Conservation (phyloP, 495 filamentous ascomycete genomes). For the Hyaloscypha finlandica region DNA sequence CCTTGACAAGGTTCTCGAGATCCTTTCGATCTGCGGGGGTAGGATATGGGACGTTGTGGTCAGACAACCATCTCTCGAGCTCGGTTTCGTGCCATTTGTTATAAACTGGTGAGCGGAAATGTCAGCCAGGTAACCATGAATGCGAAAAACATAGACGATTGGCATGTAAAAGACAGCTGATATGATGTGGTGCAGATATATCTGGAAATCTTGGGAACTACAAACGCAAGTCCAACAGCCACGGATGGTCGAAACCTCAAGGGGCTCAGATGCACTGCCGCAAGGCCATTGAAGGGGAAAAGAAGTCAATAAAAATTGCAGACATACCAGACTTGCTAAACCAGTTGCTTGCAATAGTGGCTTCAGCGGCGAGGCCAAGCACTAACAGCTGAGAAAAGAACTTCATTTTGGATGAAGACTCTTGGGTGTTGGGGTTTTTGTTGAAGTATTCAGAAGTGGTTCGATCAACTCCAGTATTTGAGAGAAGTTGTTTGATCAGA, state of each 20-base stretch:
- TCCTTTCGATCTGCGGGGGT: conserved; percentile 83
- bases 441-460: conserved; percentile 3
- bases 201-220: not conserved
- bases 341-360: conserved; percentile 71
- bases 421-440: not conserved
- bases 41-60: conserved; percentile 87
- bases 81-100: conserved; percentile 99
- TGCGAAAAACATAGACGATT: not conserved
- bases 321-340: conserved; percentile 79
- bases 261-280: not conserved
- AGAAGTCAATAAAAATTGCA: not conserved
- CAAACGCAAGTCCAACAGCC: not conserved
- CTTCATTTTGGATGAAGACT: conserved; percentile 61
- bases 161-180: not conserved
- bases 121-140: conserved; percentile 24
- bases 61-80: conserved; percentile 94
- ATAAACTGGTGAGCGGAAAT: conserved; percentile 66
- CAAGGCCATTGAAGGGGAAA: not conserved
- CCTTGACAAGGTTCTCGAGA: conserved; percentile 79
- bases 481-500: conserved; percentile 3
- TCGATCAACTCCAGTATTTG: conserved; percentile 9
- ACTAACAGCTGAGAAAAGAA: conserved; percentile 69
- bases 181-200: not conserved
- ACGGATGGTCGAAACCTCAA: not conserved
- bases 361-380: conserved; percentile 69